phyloP scores from a whole-genome alignment of 2,329 filamentous ascomycete species.

The Rutstroemia sp. region DNA sequence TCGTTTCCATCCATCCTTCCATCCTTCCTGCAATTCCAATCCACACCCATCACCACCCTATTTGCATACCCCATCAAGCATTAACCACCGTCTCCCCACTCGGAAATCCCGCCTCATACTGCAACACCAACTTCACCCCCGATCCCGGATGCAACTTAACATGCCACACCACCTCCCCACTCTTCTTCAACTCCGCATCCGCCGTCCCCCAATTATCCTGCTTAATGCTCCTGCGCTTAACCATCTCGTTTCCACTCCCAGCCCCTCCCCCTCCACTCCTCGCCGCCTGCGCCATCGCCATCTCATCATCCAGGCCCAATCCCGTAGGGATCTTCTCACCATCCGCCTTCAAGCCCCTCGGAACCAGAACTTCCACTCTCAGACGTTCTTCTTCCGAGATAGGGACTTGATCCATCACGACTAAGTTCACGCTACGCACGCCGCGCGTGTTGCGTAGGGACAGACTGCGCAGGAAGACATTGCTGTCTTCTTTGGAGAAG shows the following conservation, averaged over 20 bases:
- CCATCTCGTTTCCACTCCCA: constrained; percentile 16
- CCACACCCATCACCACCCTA: neutral
- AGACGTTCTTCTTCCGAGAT: constrained; percentile 54
- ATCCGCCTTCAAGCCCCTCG: constrained; percentile 38
- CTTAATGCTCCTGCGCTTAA: constrained; percentile 26
- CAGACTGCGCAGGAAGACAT: constrained; percentile 41
- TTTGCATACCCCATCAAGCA: neutral
- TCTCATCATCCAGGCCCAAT: constrained; percentile 9
- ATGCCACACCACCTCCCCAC: constrained; percentile 51
- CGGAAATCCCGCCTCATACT: constrained; percentile 55
- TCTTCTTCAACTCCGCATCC: constrained; percentile 44
- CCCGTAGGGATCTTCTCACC: constrained; percentile 35
- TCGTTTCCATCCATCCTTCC: too few species aligned
- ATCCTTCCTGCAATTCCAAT: neutral
- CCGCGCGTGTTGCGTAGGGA: constrained; percentile 45
- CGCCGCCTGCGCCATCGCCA: constrained; percentile 13
- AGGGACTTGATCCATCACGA: constrained; percentile 53
- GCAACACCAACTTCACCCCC: constrained; percentile 48
- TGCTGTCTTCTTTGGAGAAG: constrained; percentile 46
- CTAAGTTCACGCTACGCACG: constrained; percentile 35
- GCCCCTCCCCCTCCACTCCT: constrained; percentile 9
- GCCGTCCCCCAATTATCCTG: constrained; percentile 45
- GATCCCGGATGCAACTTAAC: constrained; percentile 50
- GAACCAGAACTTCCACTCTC: constrained; percentile 42
- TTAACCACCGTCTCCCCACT: constrained; percentile 37